Conservation (phyloP, 768 basidiomycete genomes). For the Lentinus tigrinus region DNA sequence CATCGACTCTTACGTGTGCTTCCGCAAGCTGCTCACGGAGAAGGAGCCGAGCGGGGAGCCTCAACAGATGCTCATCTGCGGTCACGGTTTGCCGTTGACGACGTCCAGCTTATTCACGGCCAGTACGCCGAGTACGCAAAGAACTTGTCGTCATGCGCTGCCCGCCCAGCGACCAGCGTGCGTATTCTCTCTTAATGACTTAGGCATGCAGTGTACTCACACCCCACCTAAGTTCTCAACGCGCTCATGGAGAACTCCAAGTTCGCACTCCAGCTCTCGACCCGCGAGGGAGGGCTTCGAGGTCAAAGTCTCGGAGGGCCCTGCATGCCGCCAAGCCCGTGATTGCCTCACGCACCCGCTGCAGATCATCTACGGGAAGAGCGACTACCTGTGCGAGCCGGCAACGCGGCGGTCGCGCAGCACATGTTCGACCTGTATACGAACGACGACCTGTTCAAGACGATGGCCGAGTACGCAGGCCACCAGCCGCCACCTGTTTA, state of each 20-base stretch:
- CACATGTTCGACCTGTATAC: slow-evolving; percentile 78
- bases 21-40: slow-evolving; percentile 77
- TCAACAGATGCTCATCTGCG: slow-evolving; percentile 81
- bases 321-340: slow-evolving; percentile 87
- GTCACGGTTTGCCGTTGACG: slow-evolving; percentile 90
- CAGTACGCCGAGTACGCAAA: slow-evolving; percentile 40
- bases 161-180: slow-evolving; percentile 84
- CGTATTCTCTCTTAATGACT: slow-evolving; percentile 26
- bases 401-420: slow-evolving; percentile 72
- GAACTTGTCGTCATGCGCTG: slow-evolving; percentile 51
- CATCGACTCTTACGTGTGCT: slow-evolving; percentile 83
- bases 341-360: slow-evolving; percentile 85
- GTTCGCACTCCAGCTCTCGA: slow-evolving; percentile 88
- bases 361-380: slow-evolving; percentile 85
- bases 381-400: slow-evolving; percentile 82
- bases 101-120: slow-evolving; percentile 57
- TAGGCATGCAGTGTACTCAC: background rate
- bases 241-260: slow-evolving; percentile 86
- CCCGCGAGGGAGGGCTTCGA: slow-evolving; percentile 98
- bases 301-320: slow-evolving; percentile 95
- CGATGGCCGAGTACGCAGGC: slow-evolving; percentile 34
- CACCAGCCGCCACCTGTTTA: slow-evolving; percentile 32
- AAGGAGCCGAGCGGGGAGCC: slow-evolving; percentile 72
- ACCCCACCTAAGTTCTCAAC: slow-evolving; percentile 61
- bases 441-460: slow-evolving; percentile 57